These are phyloP conservation scores for Monosporascus sp. DNA, from an alignment of 2,329 filamentous ascomycete species.

Conservation along the genomic window DNA sequence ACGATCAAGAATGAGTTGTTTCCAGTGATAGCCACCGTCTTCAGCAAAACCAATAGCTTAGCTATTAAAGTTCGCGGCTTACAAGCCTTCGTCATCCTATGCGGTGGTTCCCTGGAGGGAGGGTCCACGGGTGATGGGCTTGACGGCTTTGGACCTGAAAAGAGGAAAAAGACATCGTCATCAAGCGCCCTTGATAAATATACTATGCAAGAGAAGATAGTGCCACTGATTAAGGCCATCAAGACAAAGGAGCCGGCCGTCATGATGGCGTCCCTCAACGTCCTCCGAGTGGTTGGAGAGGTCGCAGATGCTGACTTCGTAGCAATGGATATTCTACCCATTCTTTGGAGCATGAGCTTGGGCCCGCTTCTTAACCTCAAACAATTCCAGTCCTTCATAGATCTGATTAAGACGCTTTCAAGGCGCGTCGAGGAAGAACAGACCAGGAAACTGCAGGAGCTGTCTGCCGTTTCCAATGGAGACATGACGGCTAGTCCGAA, in stretches of 20 bases:
- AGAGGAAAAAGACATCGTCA: slow-evolving; percentile 57
- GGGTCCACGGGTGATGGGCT: slow-evolving; percentile 62
- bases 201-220: slow-evolving; percentile 95
- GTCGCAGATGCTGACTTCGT: slow-evolving; percentile 85
- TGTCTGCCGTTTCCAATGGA: slow-evolving; percentile 57
- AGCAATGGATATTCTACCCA: slow-evolving; percentile 82
- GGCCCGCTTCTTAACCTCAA: slow-evolving; percentile 82
- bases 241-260: slow-evolving; percentile 98
- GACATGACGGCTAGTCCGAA: slow-evolving; percentile 41
- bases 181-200: slow-evolving; percentile 90
- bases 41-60: slow-evolving; percentile 87
- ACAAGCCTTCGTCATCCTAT: slow-evolving; percentile 84
- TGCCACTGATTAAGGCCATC: slow-evolving; percentile 84
- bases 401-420: slow-evolving; percentile 76
- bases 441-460: slow-evolving; percentile 78
- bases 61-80: slow-evolving; percentile 91
- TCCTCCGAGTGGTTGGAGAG: slow-evolving; percentile 76
- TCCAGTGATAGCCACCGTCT: slow-evolving; percentile 83
- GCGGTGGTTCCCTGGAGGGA: slow-evolving; percentile 62
- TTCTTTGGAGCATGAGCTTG: slow-evolving; percentile 87
- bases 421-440: slow-evolving; percentile 83
- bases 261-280: slow-evolving; percentile 86
- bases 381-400: slow-evolving; percentile 88
- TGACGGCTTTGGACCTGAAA: slow-evolving; percentile 58
- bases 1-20: slow-evolving; percentile 97